Percentiles rank a stretch among this genome's conserved stretches.
Conservation (phyloP, 2,329 filamentous ascomycete species). For the Colletotrichum euphorbiae region DNA sequence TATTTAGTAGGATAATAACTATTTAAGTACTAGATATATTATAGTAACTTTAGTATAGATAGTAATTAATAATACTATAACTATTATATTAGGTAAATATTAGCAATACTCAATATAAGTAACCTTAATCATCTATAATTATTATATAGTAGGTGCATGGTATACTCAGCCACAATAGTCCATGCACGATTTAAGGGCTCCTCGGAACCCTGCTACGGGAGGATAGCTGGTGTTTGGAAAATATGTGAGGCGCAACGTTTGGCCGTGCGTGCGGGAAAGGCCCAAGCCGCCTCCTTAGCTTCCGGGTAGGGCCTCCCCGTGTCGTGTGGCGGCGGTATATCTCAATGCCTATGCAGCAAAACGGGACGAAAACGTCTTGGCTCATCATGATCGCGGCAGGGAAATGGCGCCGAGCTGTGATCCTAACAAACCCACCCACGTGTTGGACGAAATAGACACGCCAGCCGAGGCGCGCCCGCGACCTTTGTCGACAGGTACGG, state of each 20-base stretch:
- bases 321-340: neutral
- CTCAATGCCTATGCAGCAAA: neutral
- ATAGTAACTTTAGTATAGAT: no score
- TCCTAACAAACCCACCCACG: neutral
- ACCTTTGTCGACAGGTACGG: neutral
- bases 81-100: no score
- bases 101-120: no score
- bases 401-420: neutral
- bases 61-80: no score
- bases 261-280: constrained; percentile 2
- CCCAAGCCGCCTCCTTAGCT: constrained; percentile 13
- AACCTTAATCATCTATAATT: no score
- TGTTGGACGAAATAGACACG: neutral
- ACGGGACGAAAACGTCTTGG: neutral
- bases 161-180: no score
- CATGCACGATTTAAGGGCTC: no score
- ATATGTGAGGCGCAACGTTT: neutral
- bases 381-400: neutral
- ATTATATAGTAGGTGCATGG: no score
- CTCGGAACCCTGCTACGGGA: no score
- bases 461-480: neutral
- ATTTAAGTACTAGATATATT: no score
- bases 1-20: no score
- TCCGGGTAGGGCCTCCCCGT: neutral
- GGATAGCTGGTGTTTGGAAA: neutral